Evolutionary conservation across 2,329 filamentous ascomycete genomes (phyloP).

Genomic region (Penicillium sp.): DNA sequence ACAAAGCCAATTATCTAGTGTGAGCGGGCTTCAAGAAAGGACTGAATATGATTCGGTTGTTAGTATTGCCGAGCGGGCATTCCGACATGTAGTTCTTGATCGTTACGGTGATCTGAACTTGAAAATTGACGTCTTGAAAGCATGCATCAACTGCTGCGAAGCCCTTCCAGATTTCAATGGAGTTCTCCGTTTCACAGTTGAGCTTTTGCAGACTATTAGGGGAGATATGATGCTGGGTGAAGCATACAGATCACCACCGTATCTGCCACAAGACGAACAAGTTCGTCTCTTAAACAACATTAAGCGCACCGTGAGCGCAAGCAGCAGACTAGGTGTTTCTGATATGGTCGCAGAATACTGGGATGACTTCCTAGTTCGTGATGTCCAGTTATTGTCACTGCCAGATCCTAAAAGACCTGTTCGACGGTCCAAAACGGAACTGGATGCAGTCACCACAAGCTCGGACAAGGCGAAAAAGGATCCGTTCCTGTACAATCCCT

Average conservation of each 20-base stretch:
- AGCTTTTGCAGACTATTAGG: constrained; percentile 65
- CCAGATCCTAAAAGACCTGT: constrained; percentile 55
- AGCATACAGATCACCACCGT: constrained; percentile 60
- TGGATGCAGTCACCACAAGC: constrained; percentile 37
- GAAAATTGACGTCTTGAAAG: constrained; percentile 76
- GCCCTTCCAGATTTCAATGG: constrained; percentile 84
- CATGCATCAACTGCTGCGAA: constrained; percentile 90
- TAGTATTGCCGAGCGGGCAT: constrained; percentile 38
- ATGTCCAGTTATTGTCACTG: constrained; percentile 60
- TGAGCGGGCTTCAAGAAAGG: constrained; percentile 11
- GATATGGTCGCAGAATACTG: constrained; percentile 76
- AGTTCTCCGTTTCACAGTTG: constrained; percentile 76
- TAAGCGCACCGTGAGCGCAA: constrained; percentile 69
- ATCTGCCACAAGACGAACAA: constrained; percentile 73
- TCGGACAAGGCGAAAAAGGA: constrained; percentile 47
- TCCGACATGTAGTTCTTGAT: constrained; percentile 40
- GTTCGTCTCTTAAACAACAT: constrained; percentile 75
- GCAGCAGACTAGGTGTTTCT: constrained; percentile 62
- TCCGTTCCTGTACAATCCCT: constrained; percentile 93
- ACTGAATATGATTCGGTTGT: constrained; percentile 30
- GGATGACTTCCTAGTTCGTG: constrained; percentile 87
- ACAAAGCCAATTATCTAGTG: constrained; percentile 16
- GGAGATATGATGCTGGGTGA: constrained; percentile 67
- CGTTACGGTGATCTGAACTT: constrained; percentile 67
- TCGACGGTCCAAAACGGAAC: constrained; percentile 51